Percentiles rank a stretch among this genome's conserved stretches.
Conservation (phyloP, 2,329 filamentous ascomycete species). For the Trichoderma koningii region DNA sequence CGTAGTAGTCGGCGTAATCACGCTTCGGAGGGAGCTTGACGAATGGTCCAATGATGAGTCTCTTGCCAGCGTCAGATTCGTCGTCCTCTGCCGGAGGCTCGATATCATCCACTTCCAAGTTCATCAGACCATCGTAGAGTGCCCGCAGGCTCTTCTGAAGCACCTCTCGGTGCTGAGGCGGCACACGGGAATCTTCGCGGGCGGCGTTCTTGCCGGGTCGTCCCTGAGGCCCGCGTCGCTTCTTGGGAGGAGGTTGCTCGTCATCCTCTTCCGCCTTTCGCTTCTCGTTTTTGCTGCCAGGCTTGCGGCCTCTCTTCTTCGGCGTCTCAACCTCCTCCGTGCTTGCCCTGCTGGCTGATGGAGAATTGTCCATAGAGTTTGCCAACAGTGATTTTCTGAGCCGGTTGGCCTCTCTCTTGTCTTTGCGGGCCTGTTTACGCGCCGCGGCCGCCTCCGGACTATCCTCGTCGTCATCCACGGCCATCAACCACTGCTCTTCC, state of each 20-base stretch:
- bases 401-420: constrained; percentile 76
- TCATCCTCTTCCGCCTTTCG: constrained; percentile 83
- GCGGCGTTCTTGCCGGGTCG: constrained; percentile 62
- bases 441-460: constrained; percentile 89
- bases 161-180: constrained; percentile 68
- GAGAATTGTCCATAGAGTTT: constrained; percentile 64
- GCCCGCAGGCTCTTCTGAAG: constrained; percentile 77
- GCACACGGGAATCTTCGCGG: constrained; percentile 52
- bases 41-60: constrained; percentile 90
- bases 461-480: constrained; percentile 95
- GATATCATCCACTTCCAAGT: constrained; percentile 76
- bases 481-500: constrained; percentile 98
- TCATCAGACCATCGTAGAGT: constrained; percentile 79
- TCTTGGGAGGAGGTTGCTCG: constrained; percentile 75
- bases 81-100: constrained; percentile 59
- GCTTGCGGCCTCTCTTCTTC: constrained; percentile 85
- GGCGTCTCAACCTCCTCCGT: constrained; percentile 76
- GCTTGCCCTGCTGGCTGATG: constrained; percentile 75
- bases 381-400: constrained; percentile 54
- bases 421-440: constrained; percentile 82
- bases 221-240: constrained; percentile 70
- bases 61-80: constrained; percentile 62
- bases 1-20: constrained; percentile 92
- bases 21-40: constrained; percentile 86
- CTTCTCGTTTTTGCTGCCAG: constrained; percentile 73